Conservation (phyloP, 208 protist species). For the Porcisia hertigi region DNA sequence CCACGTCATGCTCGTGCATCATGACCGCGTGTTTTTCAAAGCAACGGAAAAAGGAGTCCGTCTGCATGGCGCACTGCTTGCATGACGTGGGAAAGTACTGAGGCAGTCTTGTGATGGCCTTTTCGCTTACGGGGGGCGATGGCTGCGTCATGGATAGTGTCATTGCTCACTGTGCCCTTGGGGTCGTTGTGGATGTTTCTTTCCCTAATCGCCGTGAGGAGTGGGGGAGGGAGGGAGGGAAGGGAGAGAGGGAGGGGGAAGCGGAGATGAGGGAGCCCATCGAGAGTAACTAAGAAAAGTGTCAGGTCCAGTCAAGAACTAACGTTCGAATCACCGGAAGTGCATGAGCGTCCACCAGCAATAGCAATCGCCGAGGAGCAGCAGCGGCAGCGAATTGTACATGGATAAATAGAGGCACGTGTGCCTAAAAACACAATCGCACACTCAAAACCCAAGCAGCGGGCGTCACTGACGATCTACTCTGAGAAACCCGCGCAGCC, state of each 20-base stretch:
- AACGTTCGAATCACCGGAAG: neutral
- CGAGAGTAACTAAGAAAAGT: neutral
- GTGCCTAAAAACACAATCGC: neutral
- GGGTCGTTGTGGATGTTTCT: neutral
- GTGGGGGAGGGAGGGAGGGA: neutral
- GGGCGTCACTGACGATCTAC: neutral
- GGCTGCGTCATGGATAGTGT: conserved; percentile 2
- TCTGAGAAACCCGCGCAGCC: no score
- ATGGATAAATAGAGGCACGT: neutral
- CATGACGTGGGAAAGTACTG: conserved; percentile 76
- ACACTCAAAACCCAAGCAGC: neutral
- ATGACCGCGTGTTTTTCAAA: conserved; percentile 80
- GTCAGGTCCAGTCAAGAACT: neutral
- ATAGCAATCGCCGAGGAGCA: neutral
- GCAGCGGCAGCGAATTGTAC: neutral
- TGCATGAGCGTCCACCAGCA: neutral
- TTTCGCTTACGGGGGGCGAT: conserved; percentile 4
- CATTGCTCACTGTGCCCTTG: neutral
- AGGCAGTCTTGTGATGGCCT: conserved; percentile 46
- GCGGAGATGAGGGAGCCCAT: neutral
- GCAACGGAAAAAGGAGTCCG: conserved; percentile 70
- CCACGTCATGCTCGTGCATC: conserved; percentile 49
- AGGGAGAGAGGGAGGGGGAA: neutral
- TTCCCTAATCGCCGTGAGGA: neutral
- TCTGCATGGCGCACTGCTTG: conserved; percentile 45